Evolutionary conservation across 495 filamentous ascomycete genomes (phyloP), one percentile per base, ranked within the genome.

Genomic region (Aspergillus olivimuriae): DNA sequence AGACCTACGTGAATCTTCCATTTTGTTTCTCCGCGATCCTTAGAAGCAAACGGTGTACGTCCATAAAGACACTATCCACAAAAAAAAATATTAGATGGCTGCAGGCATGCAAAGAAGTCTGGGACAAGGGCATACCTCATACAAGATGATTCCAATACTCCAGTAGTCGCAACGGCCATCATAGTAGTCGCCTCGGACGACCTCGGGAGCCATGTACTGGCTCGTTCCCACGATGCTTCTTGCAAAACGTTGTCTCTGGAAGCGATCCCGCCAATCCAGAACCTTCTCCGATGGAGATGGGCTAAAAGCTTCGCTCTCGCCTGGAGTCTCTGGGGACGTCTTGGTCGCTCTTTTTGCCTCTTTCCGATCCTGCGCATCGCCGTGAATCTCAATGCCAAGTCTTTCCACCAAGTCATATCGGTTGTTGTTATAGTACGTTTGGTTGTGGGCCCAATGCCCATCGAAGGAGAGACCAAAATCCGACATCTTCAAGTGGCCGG

Each of bases 151-250:
- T 20, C 87, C 91, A 46, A 95, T 76, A 62, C 89, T 95, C 91
- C 89, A 97, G 87, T 81, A 97, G 65, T 95, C 91, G 62, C 91
- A 95, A 46, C 91, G 70, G 18, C 83, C 91, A 69, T 97, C 91
- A 58, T 97, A 95, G 20, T 73, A 63, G 38, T 89, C 76, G 15
- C 87, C 91, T 46, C 80, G 71, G 44, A 95, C 81, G 21, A 97
- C 85, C 64, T 95, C 91, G 3, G 91, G 91, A 1, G 91, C 91
- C 91, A 95, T 95, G 63, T 95, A 97, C 62, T 95, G 91, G 58
- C 88, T 94, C 1, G 91, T 97, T 3, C 91, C 91, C 26, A 97
- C 88, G n/a, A 94, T 79, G 49, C 87, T 94, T 41, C 79, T 76
- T 7, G 91, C 90, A 34, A 87, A 72, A 31, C 76, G 75, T 26